These are phyloP conservation scores for Fomitopsis pulvina DNA, from an alignment of 768 basidiomycete genomes.

Conservation along the genomic window DNA sequence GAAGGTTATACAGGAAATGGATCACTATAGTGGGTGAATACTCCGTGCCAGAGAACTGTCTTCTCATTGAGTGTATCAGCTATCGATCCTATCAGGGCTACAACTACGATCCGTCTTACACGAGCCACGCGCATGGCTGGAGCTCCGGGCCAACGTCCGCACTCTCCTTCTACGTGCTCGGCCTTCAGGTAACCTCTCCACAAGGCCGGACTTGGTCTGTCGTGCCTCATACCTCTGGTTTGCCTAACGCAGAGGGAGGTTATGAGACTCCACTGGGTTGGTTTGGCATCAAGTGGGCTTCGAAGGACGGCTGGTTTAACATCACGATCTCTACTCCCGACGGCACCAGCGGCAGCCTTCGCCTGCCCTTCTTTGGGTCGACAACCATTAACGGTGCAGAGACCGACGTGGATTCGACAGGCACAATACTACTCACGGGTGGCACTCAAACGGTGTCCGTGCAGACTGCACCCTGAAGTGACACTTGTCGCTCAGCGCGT, in stretches of 20 bases:
- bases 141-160: constrained; percentile 51
- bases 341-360: constrained; percentile 11
- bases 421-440: background rate
- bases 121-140: constrained; percentile 55
- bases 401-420: background rate
- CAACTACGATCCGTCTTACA: constrained; percentile 51
- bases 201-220: constrained; percentile 42
- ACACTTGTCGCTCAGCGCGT: too few relatives aligned
- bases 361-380: constrained; percentile 6
- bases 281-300: constrained; percentile 41
- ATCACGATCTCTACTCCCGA: constrained; percentile 9
- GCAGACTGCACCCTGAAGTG: background rate
- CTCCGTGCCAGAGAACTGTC: background rate
- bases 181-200: constrained; percentile 40
- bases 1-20: constrained; percentile 56
- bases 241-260: constrained; percentile 40
- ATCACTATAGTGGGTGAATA: constrained; percentile 36
- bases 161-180: constrained; percentile 49
- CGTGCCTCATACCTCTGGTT: constrained; percentile 38
- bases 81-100: constrained; percentile 50
- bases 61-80: constrained; percentile 11
- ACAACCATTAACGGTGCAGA: constrained; percentile 4
- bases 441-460: background rate
- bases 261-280: constrained; percentile 47
- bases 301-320: constrained; percentile 3